Conservation (phyloP, 768 basidiomycete species). For the Xerocomellus amylosporus region DNA sequence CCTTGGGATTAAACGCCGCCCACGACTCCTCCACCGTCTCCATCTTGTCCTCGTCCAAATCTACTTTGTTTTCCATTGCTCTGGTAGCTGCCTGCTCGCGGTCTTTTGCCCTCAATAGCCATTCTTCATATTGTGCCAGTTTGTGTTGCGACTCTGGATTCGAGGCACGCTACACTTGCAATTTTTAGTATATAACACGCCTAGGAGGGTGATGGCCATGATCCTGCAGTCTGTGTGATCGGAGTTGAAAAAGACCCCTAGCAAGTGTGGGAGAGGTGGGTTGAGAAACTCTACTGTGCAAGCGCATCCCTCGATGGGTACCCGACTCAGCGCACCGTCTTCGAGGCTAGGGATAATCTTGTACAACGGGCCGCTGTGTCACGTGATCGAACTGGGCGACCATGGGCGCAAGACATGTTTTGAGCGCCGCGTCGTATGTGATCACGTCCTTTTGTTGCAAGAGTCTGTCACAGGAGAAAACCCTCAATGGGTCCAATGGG, state of each 20-base stretch:
- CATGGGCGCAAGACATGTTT: conserved; percentile 40
- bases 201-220: conserved; percentile 42
- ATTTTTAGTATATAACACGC: conserved; percentile 35
- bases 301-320: conserved; percentile 6
- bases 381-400: conserved; percentile 31
- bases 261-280: conserved; percentile 35
- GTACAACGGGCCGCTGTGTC: conserved; percentile 32
- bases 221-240: conserved; percentile 57
- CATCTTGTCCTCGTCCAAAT: conserved; percentile 23
- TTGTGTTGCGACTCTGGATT: conserved; percentile 51
- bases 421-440: conserved; percentile 54
- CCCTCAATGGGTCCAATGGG: conserved; percentile 40
- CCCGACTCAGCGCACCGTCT: conserved; percentile 32
- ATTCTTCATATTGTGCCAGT: conserved; percentile 48
- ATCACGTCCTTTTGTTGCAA: conserved; percentile 61
- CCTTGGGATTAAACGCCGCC: conserved; percentile 52
- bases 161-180: conserved; percentile 41
- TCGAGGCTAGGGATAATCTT: conserved; percentile 41
- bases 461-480: conserved; percentile 41
- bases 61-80: conserved; percentile 38
- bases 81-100: conserved; percentile 44
- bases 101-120: conserved; percentile 45
- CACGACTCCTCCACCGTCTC: conserved; percentile 42
- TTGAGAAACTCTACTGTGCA: neutral
- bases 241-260: conserved; percentile 67